Base-by-base conservation (phyloP, 768 basidiomycete species). In the Suillus tomentosus region DNA sequence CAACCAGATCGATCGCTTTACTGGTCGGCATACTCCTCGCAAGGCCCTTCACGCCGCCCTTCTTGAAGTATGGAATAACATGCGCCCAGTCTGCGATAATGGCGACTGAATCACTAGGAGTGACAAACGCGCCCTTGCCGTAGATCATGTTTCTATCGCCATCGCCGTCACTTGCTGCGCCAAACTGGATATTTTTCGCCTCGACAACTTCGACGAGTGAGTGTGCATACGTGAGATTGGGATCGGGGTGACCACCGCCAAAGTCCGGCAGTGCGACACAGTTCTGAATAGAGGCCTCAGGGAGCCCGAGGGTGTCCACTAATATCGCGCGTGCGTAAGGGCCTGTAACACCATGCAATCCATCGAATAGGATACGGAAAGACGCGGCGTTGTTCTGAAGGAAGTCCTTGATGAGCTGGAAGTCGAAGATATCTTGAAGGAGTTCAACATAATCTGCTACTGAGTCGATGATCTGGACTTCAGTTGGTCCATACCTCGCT, bases 61-160 rank as follows among this genome's bases (percentile, higher is more conserved):
- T 77, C 77, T 91, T 89, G 83, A 96, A 96, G 81, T 96, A 96
- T 13, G 95, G 95, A 68, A 96, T 95, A 62, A 83, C 82, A 64
- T 95, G 86, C 15, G 93, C 94, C 94, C 94, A 98, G 77, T 99
- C 90, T 39, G 97, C 97, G 72, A 99, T 99, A 81, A 99, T 95
- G 34, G 97, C 97, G 64, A 99, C 96, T 10, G 94, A 96, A 78
- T 99, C 97, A 9, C 90, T 92, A 17, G 97, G 97, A 13, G 96
- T 99, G 67, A 99, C 97, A 76, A 99, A 99, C 53, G 97, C 97
- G 66, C 92, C 91, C 76, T 92, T 91, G 70, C 97, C 97, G 77
- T 99, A 99, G 74, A 99, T 99, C 97, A 99, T 99, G 83, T 99
- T 99, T 67, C 97, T 81, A 77, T 99, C 97, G 47, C 97, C 96